phyloP scores from a whole-genome alignment of 768 basidiomycete genomes.

The Hypholoma sublateritium region DNA sequence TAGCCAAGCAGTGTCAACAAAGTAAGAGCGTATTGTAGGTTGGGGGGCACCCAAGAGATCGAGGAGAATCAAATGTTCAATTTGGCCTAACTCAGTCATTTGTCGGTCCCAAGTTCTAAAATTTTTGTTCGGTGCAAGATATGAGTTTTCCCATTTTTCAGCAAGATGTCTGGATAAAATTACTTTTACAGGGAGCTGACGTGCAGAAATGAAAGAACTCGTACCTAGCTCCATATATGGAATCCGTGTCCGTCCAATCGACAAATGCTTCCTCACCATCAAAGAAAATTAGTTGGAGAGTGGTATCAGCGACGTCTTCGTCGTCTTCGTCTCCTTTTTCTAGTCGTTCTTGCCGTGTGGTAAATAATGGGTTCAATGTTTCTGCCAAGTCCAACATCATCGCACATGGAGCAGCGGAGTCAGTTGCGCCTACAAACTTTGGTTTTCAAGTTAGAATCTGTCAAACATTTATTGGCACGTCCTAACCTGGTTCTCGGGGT shows the following conservation, averaged over 20 bases:
- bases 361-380: constrained; percentile 70
- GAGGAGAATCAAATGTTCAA: constrained; percentile 90
- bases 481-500: constrained; percentile 74
- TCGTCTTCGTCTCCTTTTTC: constrained; percentile 59
- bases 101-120: constrained; percentile 56
- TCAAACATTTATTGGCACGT: not conserved
- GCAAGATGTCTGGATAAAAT: constrained; percentile 75
- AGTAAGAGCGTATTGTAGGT: constrained; percentile 81
- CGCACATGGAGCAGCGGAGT: constrained; percentile 94
- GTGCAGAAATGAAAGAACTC: not conserved
- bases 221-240: constrained; percentile 93
- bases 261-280: constrained; percentile 98
- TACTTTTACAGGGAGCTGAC: not conserved
- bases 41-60: constrained; percentile 84
- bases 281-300: constrained; percentile 91
- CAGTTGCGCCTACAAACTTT: constrained; percentile 96
- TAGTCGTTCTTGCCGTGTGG: constrained; percentile 54
- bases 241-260: constrained; percentile 86
- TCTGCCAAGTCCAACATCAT: constrained; percentile 93
- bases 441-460: constrained; percentile 7
- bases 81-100: constrained; percentile 66
- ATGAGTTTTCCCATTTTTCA: constrained; percentile 75
- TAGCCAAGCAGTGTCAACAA: constrained; percentile 88
- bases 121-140: constrained; percentile 56
- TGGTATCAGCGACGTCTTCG: constrained; percentile 81